These are phyloP conservation scores for Didymella arachidicola DNA, from an alignment of 2,329 filamentous ascomycete species.

Conservation along the genomic window DNA sequence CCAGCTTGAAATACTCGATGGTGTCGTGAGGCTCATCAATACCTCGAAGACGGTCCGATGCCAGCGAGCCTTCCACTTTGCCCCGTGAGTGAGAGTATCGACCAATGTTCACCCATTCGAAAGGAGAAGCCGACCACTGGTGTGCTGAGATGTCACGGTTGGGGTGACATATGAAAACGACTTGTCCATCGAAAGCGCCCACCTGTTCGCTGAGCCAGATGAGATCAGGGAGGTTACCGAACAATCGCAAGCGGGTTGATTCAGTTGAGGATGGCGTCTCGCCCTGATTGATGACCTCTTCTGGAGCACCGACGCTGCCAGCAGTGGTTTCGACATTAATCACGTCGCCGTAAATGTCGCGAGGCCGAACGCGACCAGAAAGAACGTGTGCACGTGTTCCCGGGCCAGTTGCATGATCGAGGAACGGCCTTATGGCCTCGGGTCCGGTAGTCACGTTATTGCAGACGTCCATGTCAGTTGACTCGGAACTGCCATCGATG, in stretches of 20 bases:
- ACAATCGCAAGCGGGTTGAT: slow-evolving; percentile 45
- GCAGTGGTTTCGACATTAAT: background rate
- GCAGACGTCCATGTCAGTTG: background rate
- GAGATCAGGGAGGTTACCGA: slow-evolving; percentile 54
- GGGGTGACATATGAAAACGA: slow-evolving; percentile 57
- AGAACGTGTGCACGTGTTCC: background rate
- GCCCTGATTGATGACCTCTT: background rate
- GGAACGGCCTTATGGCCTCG: background rate
- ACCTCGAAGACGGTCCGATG: slow-evolving; percentile 51
- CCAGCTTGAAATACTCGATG: slow-evolving; percentile 53
- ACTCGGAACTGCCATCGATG: slow-evolving; percentile 5
- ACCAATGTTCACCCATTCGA: slow-evolving; percentile 57
- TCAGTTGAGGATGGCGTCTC: background rate
- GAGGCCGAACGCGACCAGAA: background rate
- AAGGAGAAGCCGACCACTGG: slow-evolving; percentile 53
- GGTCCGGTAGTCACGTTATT: too few relatives aligned
- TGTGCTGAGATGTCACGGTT: slow-evolving; percentile 59
- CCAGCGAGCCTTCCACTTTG: slow-evolving; percentile 55
- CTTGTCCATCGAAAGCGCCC: slow-evolving; percentile 50
- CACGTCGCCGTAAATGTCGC: slow-evolving; percentile 1
- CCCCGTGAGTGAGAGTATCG: slow-evolving; percentile 53
- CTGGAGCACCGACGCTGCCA: background rate
- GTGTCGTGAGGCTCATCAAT: slow-evolving; percentile 49
- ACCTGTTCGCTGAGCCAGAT: slow-evolving; percentile 47
- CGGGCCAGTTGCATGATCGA: background rate